Base-by-base conservation (phyloP, 2,329 filamentous ascomycete species). In the Penicillium sp. region DNA sequence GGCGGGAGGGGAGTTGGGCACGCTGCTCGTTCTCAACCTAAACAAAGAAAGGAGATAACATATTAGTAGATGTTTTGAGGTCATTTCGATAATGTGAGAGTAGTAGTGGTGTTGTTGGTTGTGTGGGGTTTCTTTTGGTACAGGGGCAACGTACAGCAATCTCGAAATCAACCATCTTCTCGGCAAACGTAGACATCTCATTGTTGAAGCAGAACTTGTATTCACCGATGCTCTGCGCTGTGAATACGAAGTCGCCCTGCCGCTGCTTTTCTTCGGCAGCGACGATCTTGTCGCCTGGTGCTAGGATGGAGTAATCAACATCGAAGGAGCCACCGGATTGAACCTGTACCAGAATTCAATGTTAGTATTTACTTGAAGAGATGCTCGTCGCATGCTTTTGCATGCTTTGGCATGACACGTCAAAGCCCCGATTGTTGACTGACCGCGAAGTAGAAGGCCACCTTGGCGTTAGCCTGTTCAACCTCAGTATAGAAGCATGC, bases 171-270 rank as follows among this genome's bases (percentile, higher is more conserved):
- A 99, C 93, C 74, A 91, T 87, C 81, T 99, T 99, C 79, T 99
- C 95, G 52, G 93, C 89, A 74, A 96, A 97, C 0, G 93, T 98
- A 72, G 90, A 96, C 90, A 99, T 96, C 73, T 95, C 90, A 72
- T 99, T 99, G 79, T 93, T 90, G 82, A 99, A 99, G 84, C 95
- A 99, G 81, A 99, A 98, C 53, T 87, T 86, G 80, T 98, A 97
- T 71, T 98, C 93, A 64, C 95, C 95, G 7, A 84, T 72, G 52
- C 91, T 86, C 69, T 91, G 91, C 46, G 93, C 95, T 0, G 93
- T 96, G 77, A 99, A 99, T 61, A 99, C 95, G 72, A 96, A 98
- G 78, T 99, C 95, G 53, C 93, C 95, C 79, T 98, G 93, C 64
- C 93, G 87, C 80, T 91, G 95, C 79, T 96, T 98, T 67, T 88